Percentiles rank a stretch among this genome's conserved stretches.
Evolutionary conservation across 345 rosid species (phyloP).

Genomic region (Populus simonii): DNA sequence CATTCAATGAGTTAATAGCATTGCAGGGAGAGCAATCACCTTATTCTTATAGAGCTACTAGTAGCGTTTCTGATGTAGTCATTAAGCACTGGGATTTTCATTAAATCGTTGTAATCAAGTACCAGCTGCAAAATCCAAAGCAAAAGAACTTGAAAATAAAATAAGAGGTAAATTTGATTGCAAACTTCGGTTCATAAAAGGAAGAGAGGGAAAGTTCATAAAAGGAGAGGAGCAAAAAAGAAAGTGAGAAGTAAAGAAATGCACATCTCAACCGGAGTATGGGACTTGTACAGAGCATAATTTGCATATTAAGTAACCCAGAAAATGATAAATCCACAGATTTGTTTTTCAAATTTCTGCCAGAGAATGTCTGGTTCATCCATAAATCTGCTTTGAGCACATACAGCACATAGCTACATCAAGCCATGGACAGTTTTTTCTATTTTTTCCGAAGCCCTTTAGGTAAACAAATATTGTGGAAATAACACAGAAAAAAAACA

Average conservation of each 20-base stretch:
- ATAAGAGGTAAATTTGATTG: not conserved
- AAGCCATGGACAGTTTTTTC: too few species aligned
- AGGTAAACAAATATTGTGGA: not conserved
- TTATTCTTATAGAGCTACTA: conserved; percentile 27
- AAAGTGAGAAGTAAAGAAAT: not conserved
- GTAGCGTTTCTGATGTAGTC: conserved; percentile 27
- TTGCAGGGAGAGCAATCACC: conserved; percentile 35
- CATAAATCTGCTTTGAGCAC: not conserved
- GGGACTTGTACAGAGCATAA: not conserved
- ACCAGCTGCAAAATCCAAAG: conserved; percentile 46
- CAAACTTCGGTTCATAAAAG: not conserved
- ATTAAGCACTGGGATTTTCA: conserved; percentile 51
- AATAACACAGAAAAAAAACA: not conserved
- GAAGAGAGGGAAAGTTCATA: not conserved
- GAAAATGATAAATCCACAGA: not conserved
- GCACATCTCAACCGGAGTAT: not conserved
- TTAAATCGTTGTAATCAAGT: conserved; percentile 66
- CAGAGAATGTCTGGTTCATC: not conserved
- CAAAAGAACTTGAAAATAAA: not conserved
- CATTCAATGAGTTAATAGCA: not conserved
- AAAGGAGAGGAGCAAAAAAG: not conserved
- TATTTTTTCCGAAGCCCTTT: not conserved
- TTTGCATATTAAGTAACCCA: not conserved
- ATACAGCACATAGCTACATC: not conserved
- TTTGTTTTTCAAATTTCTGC: not conserved